phyloP scores from a whole-genome alignment of 768 basidiomycete genomes.

The Naganishia friedmannii region DNA sequence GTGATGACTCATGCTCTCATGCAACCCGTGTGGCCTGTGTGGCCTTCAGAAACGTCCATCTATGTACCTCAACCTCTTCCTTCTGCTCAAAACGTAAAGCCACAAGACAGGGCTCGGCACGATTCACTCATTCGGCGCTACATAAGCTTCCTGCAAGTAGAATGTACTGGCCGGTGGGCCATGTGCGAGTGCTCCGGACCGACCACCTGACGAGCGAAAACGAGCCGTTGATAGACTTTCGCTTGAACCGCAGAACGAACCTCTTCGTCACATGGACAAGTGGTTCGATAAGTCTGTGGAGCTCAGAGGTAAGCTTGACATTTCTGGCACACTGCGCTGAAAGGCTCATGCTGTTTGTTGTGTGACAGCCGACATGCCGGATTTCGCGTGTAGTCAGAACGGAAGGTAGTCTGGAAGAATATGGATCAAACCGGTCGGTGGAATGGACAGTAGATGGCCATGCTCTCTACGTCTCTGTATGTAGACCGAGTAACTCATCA shows the following conservation, averaged over 20 bases:
- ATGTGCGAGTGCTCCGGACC: neutral
- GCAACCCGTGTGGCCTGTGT: too few species aligned
- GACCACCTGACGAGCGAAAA: neutral
- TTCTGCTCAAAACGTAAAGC: too few species aligned
- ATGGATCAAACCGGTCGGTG: neutral
- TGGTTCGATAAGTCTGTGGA: slow-evolving; percentile 7
- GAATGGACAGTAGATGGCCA: slow-evolving; percentile 17
- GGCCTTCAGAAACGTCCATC: too few species aligned
- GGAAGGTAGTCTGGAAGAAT: neutral
- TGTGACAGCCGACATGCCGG: slow-evolving; percentile 11
- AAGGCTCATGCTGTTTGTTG: neutral
- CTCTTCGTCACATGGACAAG: slow-evolving; percentile 2
- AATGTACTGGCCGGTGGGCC: slow-evolving; percentile 18
- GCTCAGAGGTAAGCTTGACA: slow-evolving; percentile 4
- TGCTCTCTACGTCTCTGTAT: slow-evolving; percentile 5
- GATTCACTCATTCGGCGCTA: too few species aligned
- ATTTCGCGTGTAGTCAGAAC: neutral
- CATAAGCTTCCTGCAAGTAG: too few species aligned
- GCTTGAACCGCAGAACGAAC: slow-evolving; percentile 7
- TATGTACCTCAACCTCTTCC: too few species aligned
- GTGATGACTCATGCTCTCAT: too few species aligned
- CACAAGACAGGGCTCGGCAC: too few species aligned
- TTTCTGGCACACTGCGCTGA: neutral
- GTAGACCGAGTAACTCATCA: neutral
- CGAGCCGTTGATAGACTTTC: slow-evolving; percentile 17